Percentiles rank a stretch among this genome's conserved stretches.
Conservation (phyloP, 345 rosid genomes). For the Eucalyptus microcorys region DNA sequence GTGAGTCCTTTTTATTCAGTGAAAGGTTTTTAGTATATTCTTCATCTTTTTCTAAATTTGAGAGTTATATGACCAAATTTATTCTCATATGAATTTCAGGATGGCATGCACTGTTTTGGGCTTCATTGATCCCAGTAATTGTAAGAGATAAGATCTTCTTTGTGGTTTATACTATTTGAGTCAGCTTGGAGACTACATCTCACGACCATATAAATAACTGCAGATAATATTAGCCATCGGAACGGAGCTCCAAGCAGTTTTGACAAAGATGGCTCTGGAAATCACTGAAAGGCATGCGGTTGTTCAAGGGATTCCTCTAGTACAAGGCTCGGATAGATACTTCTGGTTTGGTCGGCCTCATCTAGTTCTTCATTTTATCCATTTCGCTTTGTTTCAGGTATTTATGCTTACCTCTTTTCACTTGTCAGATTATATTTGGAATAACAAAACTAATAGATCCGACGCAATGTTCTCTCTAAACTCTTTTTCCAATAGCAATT, state of each 20-base stretch:
- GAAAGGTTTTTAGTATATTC: not conserved
- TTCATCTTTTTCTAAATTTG: not conserved
- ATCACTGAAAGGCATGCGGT: constrained; percentile 80
- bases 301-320: constrained; percentile 96
- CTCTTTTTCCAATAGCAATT: not conserved
- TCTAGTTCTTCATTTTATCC: constrained; percentile 70
- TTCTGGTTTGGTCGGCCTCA: constrained; percentile 87
- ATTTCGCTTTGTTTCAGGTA: constrained; percentile 94
- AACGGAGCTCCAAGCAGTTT: constrained; percentile 77
- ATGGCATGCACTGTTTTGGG: constrained; percentile 64
- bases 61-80: not conserved
- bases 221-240: constrained; percentile 91
- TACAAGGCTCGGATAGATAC: constrained; percentile 79
- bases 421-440: not conserved
- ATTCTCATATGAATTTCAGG: constrained; percentile 24
- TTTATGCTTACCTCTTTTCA: not conserved
- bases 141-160: constrained; percentile 32
- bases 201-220: not conserved
- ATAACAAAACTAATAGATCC: not conserved
- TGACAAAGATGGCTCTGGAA: constrained; percentile 86
- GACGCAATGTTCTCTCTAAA: not conserved
- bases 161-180: not conserved
- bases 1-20: constrained; percentile 19
- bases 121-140: constrained; percentile 55
- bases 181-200: not conserved